A percentile compares a stretch with the other conserved stretches of the same genome.
Conservation (phyloP, 179 eudicot species). For the Beta corolliflora region DNA sequence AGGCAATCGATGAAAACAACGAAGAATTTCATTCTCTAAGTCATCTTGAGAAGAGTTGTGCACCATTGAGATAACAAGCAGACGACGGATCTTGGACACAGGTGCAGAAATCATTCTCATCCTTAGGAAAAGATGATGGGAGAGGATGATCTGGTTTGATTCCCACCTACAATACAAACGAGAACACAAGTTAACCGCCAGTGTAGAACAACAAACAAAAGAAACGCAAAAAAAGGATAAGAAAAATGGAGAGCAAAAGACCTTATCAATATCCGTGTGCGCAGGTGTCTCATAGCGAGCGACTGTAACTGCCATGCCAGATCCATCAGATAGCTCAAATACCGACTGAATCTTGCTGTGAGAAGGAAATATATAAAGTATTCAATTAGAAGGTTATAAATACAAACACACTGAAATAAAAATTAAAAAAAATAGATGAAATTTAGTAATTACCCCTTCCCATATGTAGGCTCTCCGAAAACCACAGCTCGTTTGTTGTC, state of each 20-base stretch:
- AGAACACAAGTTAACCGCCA: not conserved
- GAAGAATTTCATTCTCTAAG: not conserved
- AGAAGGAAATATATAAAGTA: not conserved
- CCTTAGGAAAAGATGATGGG: conserved; percentile 86
- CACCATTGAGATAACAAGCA: conserved; percentile 59
- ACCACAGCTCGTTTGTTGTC: conserved; percentile 94
- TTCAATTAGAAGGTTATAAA: not conserved
- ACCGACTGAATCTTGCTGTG: conserved; percentile 95
- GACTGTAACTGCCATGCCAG: conserved; percentile 95
- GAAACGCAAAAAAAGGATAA: not conserved
- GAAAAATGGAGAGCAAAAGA: conserved; percentile 19
- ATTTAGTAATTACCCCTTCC: conserved; percentile 69
- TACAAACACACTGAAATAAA: not conserved
- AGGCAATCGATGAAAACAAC: not conserved
- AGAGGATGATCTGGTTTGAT: conserved; percentile 88
- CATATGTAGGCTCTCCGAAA: conserved; percentile 93
- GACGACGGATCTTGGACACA: conserved; percentile 81
- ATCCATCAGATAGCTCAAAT: conserved; percentile 96
- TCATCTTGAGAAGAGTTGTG: conserved; percentile 62
- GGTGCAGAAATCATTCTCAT: conserved; percentile 65
- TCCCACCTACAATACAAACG: conserved; percentile 59
- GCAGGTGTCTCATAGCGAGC: conserved; percentile 98
- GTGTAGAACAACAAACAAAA: not conserved
- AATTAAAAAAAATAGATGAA: not conserved
- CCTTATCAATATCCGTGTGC: conserved; percentile 93